Base-by-base conservation (phyloP, 768 basidiomycete genomes). In the Psilocybe azurescens region DNA sequence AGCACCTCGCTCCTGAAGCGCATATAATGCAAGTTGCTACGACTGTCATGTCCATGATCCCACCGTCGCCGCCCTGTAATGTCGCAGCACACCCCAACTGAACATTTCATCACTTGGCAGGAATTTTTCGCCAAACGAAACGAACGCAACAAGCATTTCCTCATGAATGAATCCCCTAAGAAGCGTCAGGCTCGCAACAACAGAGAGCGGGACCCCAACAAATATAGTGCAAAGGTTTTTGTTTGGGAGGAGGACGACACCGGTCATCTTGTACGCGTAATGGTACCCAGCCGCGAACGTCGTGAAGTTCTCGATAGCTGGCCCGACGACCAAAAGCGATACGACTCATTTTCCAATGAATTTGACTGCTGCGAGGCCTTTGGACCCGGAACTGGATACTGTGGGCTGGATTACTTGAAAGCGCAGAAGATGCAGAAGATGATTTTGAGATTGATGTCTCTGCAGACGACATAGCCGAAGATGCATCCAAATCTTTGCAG, bases 311-410 rank as follows among this genome's bases (percentile, higher is more conserved):
- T 48, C 8, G 9, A 6, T 6, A 10, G 8, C 5, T 48, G 13
- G 8, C 3, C 44, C 5, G 33, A 36, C 29, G 30, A 44, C 11
- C 46, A 58, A 49, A 58, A 18, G 7, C 24, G 47, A 5, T 58
- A 58, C 14, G 44, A 49, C 18, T 36, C 56, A 5, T 58, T 48
- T 36, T 48, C 30, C 3, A 58, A 58, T 20, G 56, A 58, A 50
- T 32, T 30, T n/a, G 56, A 58, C 18, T 58, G 56, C 20, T 48
- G 46, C 28, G 56, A 58, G 24, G n/a, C 14, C 5, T 58, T 48
- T 18, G 44, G 56, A 18, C 46, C 41, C 32, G n/a, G 4, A 16
- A 24, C 4, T 36, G 41, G 54, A 18, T 44, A 14, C n/a, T 44
- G 11, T 44, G 41, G 14, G 28, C 5, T 44, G 16, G 38, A 39